Base-by-base conservation (phyloP, 1,139 yeast species). In the Zygosaccharomyces sapae region DNA sequence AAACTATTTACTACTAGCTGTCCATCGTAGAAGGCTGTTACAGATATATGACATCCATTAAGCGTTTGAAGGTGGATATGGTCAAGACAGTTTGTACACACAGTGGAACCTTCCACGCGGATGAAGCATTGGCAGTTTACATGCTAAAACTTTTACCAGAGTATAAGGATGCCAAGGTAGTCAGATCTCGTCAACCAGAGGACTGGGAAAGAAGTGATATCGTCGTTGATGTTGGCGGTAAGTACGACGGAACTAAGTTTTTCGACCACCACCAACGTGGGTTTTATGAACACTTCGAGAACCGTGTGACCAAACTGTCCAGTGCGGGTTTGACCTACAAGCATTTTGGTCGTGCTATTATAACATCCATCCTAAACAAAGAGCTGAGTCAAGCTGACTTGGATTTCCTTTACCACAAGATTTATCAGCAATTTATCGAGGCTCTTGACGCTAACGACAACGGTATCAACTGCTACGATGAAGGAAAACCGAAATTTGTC, bases 181-280 rank as follows among this genome's bases (percentile, higher is more conserved):
- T 87, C 19, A 81, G 98, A 65, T 85, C 96, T 3, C 79, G 98
- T 71, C 83, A 83, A 55, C 85, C 90, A 4, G 79, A 72, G 13
- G 84, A 80, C 51, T 86, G 96, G 83, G 97, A 87, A 59, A 74
- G 73, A 40, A 83, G 96, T 60, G 97, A 90, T 66, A 85, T 92
- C 49, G 95, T 92, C 30, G 95, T 92, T 46, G 98, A 92, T 69
- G 98, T 92, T 37, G 77, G 95, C 60, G 98, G 96, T n/a, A 76
- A 85, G 63, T 90, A 90, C 67, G 97, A 92, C 65, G 88, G 86
- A 8, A 74, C 73, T 40, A 90, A 90, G 70, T 87, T 74, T 67
- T 92, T 88, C 66, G 99, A 92, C 65, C 99, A 92, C 64, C 99
- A 92, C 69, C 99, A 92, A 71, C 80, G 97, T 55, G 85, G 79